Conservation (phyloP, 2,329 filamentous ascomycete genomes). For the Leptographium flavum region DNA sequence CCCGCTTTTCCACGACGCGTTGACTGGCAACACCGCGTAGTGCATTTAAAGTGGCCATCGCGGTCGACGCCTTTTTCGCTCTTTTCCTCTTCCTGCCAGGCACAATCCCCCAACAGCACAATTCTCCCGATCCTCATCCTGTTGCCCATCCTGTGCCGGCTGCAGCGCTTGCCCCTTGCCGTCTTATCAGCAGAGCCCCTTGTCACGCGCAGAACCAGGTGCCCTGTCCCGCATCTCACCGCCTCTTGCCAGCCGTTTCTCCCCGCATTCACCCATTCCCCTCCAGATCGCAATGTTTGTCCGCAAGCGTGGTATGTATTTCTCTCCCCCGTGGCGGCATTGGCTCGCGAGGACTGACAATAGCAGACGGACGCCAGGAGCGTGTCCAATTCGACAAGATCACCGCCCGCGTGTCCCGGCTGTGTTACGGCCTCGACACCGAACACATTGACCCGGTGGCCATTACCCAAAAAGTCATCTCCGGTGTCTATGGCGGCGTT, state of each 20-base stretch:
- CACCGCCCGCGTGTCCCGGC: slow-evolving; percentile 89
- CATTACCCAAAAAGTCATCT: slow-evolving; percentile 99
- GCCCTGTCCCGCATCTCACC: background rate
- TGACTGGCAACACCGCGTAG: slow-evolving; percentile 7
- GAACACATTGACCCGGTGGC: slow-evolving; percentile 93
- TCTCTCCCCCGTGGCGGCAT: background rate
- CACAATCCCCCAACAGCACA: slow-evolving; percentile 1
- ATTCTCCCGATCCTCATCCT: background rate
- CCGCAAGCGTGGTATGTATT: slow-evolving; percentile 44
- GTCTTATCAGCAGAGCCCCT: background rate
- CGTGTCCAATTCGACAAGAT: slow-evolving; percentile 99
- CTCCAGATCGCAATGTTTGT: slow-evolving; percentile 38
- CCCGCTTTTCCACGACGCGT: slow-evolving; percentile 11
- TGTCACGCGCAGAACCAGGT: background rate
- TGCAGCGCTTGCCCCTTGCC: background rate
- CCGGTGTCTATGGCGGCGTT: slow-evolving; percentile 95
- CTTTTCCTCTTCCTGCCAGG: background rate
- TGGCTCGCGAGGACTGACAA: background rate
- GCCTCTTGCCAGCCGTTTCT: background rate
- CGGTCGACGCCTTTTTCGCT: slow-evolving; percentile 8
- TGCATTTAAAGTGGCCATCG: slow-evolving; percentile 12
- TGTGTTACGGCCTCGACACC: slow-evolving; percentile 93
- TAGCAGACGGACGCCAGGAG: slow-evolving; percentile 91
- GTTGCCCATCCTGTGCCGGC: background rate
- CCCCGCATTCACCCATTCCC: background rate